Percentiles rank a stretch among this genome's conserved stretches.
phyloP scores from a whole-genome alignment of 169 alveolate species.

The Amoebophrya sp. region DNA sequence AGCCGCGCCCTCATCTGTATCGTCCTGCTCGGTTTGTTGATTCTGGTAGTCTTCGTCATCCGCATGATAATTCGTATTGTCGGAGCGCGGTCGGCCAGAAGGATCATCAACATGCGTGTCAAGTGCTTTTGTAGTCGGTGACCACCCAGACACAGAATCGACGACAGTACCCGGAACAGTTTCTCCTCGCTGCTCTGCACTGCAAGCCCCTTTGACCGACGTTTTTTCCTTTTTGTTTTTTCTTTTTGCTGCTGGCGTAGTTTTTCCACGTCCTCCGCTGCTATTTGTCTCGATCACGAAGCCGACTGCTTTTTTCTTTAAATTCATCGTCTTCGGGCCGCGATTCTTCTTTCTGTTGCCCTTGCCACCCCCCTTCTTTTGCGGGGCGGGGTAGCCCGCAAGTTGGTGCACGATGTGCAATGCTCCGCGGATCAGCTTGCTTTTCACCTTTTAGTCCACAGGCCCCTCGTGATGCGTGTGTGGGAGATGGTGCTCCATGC shows the following conservation, averaged over 20 bases:
- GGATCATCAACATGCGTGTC: neutral
- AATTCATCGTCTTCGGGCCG: neutral
- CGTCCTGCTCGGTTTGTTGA: no score
- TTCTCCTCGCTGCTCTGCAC: neutral
- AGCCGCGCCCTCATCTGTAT: no score
- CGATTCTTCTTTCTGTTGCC: neutral
- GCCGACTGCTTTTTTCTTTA: neutral
- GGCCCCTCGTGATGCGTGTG: slow-evolving; percentile 19
- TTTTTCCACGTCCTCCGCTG: neutral
- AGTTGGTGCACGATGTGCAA: neutral
- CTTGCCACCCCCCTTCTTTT: neutral
- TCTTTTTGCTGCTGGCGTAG: neutral
- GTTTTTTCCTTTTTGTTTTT: neutral
- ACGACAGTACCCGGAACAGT: neutral
- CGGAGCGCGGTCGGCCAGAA: neutral
- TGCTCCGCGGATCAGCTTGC: neutral
- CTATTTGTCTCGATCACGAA: neutral
- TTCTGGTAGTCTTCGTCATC: neutral
- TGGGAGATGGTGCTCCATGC: neutral
- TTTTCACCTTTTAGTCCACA: neutral
- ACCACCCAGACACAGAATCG: neutral
- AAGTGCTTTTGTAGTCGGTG: neutral
- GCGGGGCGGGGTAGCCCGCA: neutral
- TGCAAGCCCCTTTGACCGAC: no score
- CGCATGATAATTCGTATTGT: neutral